phyloP scores from a whole-genome alignment of 768 basidiomycete genomes.

The Podaxis pistillaris region DNA sequence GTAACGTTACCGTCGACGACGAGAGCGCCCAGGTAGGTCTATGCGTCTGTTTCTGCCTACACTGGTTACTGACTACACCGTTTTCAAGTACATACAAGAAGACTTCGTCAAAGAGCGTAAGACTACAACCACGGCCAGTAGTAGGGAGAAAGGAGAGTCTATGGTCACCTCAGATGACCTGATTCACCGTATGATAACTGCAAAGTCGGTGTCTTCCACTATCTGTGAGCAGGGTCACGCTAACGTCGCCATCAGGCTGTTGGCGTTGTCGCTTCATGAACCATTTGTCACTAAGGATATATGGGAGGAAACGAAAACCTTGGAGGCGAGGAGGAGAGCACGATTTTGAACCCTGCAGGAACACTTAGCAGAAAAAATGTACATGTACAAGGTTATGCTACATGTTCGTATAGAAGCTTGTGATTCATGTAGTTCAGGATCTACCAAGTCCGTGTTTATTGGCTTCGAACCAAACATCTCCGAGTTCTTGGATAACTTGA shows the following conservation, averaged over 20 bases:
- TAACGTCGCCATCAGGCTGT: conserved; percentile 40
- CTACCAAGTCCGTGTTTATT: conserved; percentile 33
- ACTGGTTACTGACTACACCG: background rate
- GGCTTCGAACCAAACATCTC: conserved; percentile 68
- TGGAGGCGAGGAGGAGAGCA: conserved; percentile 49
- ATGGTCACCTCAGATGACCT: conserved; percentile 56
- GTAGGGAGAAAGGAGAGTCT: conserved; percentile 14
- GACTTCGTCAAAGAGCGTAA: conserved; percentile 60
- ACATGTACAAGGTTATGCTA: background rate
- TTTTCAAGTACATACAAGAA: conserved; percentile 64
- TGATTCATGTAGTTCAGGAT: conserved; percentile 13
- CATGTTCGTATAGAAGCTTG: background rate
- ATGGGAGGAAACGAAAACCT: conserved; percentile 64
- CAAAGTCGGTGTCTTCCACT: conserved; percentile 48
- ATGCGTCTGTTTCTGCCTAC: background rate
- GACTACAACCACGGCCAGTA: conserved; percentile 23
- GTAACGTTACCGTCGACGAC: conserved; percentile 52
- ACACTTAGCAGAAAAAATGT: background rate
- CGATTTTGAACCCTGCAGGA: conserved; percentile 16
- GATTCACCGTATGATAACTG: conserved; percentile 63
- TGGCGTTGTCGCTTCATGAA: conserved; percentile 61
- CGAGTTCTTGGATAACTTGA: conserved; percentile 58
- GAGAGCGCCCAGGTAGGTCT: conserved; percentile 55
- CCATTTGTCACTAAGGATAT: conserved; percentile 50
- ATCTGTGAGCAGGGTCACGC: conserved; percentile 2